Evolutionary conservation across 73 alveolate genomes (phyloP), one percentile per base, ranked within the genome.

Genomic region (Paramecium octaurelia): DNA sequence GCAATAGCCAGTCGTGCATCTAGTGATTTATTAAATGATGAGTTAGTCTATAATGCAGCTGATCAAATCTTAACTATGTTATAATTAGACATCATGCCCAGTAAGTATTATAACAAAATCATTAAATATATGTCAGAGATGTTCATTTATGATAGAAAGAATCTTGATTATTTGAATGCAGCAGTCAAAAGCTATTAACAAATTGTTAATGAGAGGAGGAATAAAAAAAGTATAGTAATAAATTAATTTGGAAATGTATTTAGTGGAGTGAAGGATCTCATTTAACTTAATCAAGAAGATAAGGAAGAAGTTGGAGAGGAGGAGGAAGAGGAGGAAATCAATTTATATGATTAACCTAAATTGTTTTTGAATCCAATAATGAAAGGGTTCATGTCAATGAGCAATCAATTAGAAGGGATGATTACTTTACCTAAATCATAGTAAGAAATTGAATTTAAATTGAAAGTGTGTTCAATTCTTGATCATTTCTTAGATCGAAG

Each of bases 291-390:
- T 9, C 12, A 80, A 20, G 70, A 80, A 3, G 57, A 80, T 9
- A 59, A 59, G 14, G 75, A 20, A 23, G 70, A 40, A 12, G 12
- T 43, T 48, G 91, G 1, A 80, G 57, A 40, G 12, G 75, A 80
- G 46, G 57, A 42, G 6, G 75, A 80, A 44, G 57, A 80, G 21
- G 91, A 80, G 14, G 91, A 80, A 16, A 38, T 40, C 5, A 80
- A 48, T 80, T 46, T 80, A 6, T 80, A 31, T 80, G 91, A 80
- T 46, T 43, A 80, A 35, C 91, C 91, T 43, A 27, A 80, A 80
- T 80, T 80, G 16, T 80, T 80, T 80, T 8, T 44, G n/a, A 80
- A 80, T 43, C 91, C 91, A 6, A 80, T 80, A 44, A 80, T 80
- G 91, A 80, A 58, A 46, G 91, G 91, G 21, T 80, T 44, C 27